Conservation (phyloP, 805 yeast species). For the Yarrowia yakushimensis region DNA sequence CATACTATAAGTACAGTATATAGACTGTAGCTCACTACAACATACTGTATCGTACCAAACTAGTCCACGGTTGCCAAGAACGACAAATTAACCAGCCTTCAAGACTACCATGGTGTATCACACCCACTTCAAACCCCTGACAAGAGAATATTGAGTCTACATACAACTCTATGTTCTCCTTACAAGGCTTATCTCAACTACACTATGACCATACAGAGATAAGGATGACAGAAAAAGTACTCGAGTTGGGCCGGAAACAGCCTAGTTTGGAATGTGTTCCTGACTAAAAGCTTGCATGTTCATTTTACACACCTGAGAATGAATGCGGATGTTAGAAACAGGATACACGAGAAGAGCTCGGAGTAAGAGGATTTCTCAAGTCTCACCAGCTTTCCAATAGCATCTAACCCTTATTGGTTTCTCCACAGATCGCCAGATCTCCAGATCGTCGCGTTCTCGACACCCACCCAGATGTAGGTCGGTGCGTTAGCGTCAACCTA, state of each 20-base stretch:
- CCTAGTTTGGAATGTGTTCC: background rate
- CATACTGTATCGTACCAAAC: too few relatives aligned
- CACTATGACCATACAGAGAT: background rate
- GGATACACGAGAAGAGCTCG: background rate
- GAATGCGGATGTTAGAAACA: too few relatives aligned
- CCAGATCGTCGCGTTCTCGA: background rate
- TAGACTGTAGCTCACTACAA: too few relatives aligned
- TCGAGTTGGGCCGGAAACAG: background rate
- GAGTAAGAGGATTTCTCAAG: background rate
- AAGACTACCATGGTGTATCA: too few relatives aligned
- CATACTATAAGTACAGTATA: too few relatives aligned
- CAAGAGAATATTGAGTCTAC: background rate
- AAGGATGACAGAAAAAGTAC: background rate
- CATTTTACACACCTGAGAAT: too few relatives aligned
- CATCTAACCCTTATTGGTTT: background rate
- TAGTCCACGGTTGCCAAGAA: too few relatives aligned
- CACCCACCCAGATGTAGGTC: background rate
- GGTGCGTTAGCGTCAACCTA: background rate
- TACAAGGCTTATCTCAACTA: conserved; percentile 7
- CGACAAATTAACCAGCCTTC: too few relatives aligned
- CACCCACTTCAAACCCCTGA: background rate
- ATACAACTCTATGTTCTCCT: background rate
- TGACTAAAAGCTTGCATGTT: too few relatives aligned
- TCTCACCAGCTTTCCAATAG: too few relatives aligned
- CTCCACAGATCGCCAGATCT: conserved; percentile 13